phyloP scores from a whole-genome alignment of 2,329 filamentous ascomycete species.

The Colletotrichum siamense region DNA sequence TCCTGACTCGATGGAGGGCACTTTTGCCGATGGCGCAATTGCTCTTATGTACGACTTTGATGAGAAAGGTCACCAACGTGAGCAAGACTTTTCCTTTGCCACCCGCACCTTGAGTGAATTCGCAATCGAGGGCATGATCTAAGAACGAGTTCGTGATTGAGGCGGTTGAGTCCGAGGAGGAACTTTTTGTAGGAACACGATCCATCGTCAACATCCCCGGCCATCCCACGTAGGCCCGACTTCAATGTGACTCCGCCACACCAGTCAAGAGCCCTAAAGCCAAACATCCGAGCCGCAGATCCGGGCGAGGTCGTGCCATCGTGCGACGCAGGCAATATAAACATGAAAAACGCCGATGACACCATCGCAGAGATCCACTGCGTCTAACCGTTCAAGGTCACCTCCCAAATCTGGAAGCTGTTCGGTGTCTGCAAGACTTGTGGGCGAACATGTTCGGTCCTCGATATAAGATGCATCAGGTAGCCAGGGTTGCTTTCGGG shows the following conservation, averaged over 20 bases:
- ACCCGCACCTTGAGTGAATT: not conserved
- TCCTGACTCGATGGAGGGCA: not conserved
- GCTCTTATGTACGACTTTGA: not conserved
- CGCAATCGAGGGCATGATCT: not conserved
- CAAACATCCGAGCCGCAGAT: not conserved
- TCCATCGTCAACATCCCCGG: not conserved
- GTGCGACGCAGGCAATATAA: not conserved
- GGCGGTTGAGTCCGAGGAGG: not conserved
- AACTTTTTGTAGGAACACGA: not conserved
- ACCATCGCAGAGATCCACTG: slow-evolving; percentile 11
- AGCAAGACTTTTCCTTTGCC: not conserved
- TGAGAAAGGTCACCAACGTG: not conserved
- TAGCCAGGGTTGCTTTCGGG: not conserved
- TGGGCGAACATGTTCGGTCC: not conserved
- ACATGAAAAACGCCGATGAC: slow-evolving; percentile 13
- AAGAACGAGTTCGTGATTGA: not conserved
- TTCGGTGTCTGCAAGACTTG: not conserved
- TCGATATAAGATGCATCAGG: not conserved
- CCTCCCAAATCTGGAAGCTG: not conserved
- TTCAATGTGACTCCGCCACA: not conserved
- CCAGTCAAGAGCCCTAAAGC: not conserved
- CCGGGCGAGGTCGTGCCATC: not conserved
- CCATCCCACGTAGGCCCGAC: not conserved
- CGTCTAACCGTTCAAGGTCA: not conserved
- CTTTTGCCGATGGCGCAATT: slow-evolving; percentile 19